Base-by-base conservation (phyloP, 768 basidiomycete genomes). In the Suillus paluster region DNA sequence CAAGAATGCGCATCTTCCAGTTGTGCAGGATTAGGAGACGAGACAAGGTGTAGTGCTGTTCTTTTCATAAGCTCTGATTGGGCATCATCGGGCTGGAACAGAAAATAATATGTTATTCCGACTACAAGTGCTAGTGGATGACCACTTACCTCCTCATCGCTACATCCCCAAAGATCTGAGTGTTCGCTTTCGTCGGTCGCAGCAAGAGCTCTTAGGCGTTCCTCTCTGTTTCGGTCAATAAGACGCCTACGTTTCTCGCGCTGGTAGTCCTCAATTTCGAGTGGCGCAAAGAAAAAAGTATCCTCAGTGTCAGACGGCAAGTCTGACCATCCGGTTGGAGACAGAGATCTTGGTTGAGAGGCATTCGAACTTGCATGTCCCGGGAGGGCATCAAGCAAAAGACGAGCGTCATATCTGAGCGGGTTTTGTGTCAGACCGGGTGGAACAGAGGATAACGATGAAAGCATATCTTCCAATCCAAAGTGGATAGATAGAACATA, bases 1-100 rank as follows among this genome's bases (percentile, higher is more conserved):
- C 89, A 17, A 97, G 79, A 67, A 97, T 95, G 7, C 94, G 85
- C 82, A 95, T 87, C 73, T 95, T n/a, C 94, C 25, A 97, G 81
- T 64, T 94, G 87, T 0, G 88, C 85, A 17, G 92, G 84, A 68
- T 95, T 94, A 2, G 89, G 86, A 1, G 94, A 90, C 8, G 85
- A 75, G 27, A 82, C 70, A 36, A 96, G 75, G 63, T 94, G 91
- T 14, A 71, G 65, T 0, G 91, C 91, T 0, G 94, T 96, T 57
- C 88, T 84, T 12, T 78, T 75, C 87, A 97, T 95, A 12, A 95
- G 80, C 4, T 84, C 82, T 54, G 72, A 79, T 66, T 90, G 86
- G 0, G 76, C 25, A 17, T 85, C 83, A 60, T 87, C 86, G 17
- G 87, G 89, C 89, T 89, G 36, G 21, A 21, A 38, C 17, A 27